Conservation (phyloP, 2,329 filamentous ascomycete species). For the Leptographium galeiforme region DNA sequence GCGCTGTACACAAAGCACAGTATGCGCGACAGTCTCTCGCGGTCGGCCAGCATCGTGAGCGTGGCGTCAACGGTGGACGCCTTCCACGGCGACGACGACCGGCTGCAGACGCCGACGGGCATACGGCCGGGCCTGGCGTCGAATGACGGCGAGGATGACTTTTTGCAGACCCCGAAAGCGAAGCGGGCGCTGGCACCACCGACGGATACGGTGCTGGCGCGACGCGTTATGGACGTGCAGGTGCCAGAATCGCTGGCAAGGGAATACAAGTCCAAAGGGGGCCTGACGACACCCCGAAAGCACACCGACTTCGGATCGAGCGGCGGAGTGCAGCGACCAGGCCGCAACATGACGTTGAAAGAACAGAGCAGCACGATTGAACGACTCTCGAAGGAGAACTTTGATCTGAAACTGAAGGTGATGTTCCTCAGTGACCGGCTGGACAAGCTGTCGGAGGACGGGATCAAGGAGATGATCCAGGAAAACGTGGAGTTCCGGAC, state of each 20-base stretch:
- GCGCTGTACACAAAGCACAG: slow-evolving; percentile 34
- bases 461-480: slow-evolving; percentile 93
- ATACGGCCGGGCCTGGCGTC: slow-evolving; percentile 24
- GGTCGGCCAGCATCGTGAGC: slow-evolving; percentile 78
- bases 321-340: neutral
- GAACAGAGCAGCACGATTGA: slow-evolving; percentile 98
- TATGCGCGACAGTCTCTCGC: slow-evolving; percentile 41
- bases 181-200: slow-evolving; percentile 41
- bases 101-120: slow-evolving; percentile 37
- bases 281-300: slow-evolving; percentile 45
- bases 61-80: slow-evolving; percentile 67
- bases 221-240: slow-evolving; percentile 79
- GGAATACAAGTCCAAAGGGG: slow-evolving; percentile 69
- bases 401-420: slow-evolving; percentile 92
- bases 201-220: slow-evolving; percentile 78
- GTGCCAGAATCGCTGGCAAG: slow-evolving; percentile 79
- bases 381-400: slow-evolving; percentile 92
- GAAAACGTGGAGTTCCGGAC: slow-evolving; percentile 95
- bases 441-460: slow-evolving; percentile 87
- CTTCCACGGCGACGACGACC: slow-evolving; percentile 34
- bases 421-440: slow-evolving; percentile 92
- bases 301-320: slow-evolving; percentile 35
- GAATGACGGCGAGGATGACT: slow-evolving; percentile 27
- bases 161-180: slow-evolving; percentile 59
- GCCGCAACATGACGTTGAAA: slow-evolving; percentile 71